These are phyloP conservation scores for Blastocystis sp. DNA, from an alignment of 352 stramenopile genomes.

Conservation along the genomic window DNA sequence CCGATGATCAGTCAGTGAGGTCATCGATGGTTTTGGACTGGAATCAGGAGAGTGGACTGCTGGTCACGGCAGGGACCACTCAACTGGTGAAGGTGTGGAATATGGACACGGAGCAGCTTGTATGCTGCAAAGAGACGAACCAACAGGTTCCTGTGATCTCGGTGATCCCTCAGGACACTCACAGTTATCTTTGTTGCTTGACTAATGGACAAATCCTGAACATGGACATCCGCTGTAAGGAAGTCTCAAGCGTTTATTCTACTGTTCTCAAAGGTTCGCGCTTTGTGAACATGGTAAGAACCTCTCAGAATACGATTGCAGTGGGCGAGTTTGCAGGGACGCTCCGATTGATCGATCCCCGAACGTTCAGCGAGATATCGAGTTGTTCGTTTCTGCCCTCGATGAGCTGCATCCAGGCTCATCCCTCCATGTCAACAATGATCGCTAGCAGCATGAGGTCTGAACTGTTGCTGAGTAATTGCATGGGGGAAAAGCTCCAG, in stretches of 20 bases:
- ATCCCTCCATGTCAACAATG: not conserved
- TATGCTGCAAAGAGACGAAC: not conserved
- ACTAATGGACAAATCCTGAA: not conserved
- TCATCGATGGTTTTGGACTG: not conserved
- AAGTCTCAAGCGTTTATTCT: not conserved
- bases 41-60: not conserved
- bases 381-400: not conserved
- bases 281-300: not conserved
- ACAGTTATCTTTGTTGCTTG: not conserved
- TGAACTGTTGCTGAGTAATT: not conserved
- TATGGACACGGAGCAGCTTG: conserved; percentile 16
- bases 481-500: not conserved
- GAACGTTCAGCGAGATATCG: not conserved
- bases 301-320: not conserved
- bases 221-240: not conserved
- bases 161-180: not conserved
- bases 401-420: not conserved
- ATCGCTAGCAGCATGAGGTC: conserved; percentile 10
- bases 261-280: not conserved
- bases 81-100: conserved; percentile 51
- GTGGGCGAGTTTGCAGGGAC: not conserved
- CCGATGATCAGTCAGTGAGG: not conserved
- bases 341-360: not conserved
- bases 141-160: not conserved
- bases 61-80: not conserved